Conservation (phyloP, 2,329 filamentous ascomycete genomes). For the Venturia oleaginea region DNA sequence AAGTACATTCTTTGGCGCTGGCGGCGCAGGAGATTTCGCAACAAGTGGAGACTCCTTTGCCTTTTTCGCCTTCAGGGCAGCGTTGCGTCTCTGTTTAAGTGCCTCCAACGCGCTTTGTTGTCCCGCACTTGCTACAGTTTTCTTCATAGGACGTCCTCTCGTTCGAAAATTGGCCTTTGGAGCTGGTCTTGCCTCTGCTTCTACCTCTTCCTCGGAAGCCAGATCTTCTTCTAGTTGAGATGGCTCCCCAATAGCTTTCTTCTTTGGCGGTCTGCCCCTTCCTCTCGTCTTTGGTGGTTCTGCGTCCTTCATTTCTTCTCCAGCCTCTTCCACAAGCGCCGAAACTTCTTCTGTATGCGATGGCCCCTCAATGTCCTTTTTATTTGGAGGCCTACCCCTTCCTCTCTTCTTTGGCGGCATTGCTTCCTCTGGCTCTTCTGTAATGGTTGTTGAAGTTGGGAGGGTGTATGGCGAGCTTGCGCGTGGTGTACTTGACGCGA, state of each 20-base stretch:
- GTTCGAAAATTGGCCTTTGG: neutral
- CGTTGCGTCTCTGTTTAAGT: conserved; percentile 26
- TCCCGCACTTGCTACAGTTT: conserved; percentile 18
- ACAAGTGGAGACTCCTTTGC: neutral
- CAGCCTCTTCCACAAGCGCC: neutral
- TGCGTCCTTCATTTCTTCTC: neutral
- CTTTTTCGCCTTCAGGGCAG: conserved; percentile 8
- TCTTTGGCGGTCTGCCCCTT: conserved; percentile 3
- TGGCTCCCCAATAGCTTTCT: neutral
- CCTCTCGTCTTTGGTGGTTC: neutral
- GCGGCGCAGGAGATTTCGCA: neutral
- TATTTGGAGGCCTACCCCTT: neutral
- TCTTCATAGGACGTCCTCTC: conserved; percentile 1
- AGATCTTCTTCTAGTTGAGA: neutral
- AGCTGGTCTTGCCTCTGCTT: neutral
- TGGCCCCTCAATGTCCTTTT: neutral
- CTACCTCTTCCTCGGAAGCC: neutral
- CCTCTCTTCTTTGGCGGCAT: neutral
- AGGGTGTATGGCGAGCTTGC: neutral
- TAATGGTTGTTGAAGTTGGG: neutral
- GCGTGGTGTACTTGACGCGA: conserved; percentile 5
- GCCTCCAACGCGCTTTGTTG: conserved; percentile 23
- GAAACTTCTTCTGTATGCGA: neutral
- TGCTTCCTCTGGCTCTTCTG: neutral
- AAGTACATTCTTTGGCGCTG: conserved; percentile 11